Conservation (phyloP, 2,329 filamentous ascomycete species). For the Phialocephala sp. region DNA sequence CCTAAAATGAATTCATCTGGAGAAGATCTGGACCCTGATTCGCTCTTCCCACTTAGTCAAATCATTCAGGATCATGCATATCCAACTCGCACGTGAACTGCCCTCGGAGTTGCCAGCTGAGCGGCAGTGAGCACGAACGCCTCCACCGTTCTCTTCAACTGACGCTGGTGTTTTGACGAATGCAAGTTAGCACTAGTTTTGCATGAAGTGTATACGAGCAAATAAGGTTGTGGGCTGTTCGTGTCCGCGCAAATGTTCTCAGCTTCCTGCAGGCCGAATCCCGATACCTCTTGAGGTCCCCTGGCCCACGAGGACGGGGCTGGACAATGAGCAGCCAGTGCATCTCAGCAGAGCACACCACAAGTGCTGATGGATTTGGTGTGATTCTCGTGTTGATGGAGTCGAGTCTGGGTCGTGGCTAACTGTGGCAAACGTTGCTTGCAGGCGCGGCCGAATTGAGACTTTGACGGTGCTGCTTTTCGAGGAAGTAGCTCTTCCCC, state of each 20-base stretch:
- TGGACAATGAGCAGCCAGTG: neutral
- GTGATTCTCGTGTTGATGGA: constrained; percentile 17
- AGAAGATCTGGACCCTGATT: neutral
- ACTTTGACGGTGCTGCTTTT: constrained; percentile 8
- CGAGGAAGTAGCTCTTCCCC: neutral
- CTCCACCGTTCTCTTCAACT: neutral
- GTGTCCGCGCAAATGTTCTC: neutral
- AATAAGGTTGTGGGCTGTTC: neutral
- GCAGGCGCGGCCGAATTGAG: no score
- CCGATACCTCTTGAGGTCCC: neutral
- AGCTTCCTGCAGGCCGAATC: neutral
- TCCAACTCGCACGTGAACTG: neutral
- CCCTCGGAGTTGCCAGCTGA: neutral
- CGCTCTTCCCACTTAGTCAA: neutral
- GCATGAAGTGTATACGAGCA: neutral
- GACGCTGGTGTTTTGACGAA: no score
- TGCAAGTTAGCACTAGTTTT: neutral
- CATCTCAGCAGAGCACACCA: constrained; percentile 1
- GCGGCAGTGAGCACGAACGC: neutral
- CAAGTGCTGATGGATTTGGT: neutral
- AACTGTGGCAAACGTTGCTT: no score
- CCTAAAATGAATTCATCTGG: constrained; percentile 6
- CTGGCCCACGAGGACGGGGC: neutral
- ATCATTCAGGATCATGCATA: constrained; percentile 2
- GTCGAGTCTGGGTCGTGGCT: constrained; percentile 5